Conservation (phyloP, 495 filamentous ascomycete species). For the Trichoderma reesei region DNA sequence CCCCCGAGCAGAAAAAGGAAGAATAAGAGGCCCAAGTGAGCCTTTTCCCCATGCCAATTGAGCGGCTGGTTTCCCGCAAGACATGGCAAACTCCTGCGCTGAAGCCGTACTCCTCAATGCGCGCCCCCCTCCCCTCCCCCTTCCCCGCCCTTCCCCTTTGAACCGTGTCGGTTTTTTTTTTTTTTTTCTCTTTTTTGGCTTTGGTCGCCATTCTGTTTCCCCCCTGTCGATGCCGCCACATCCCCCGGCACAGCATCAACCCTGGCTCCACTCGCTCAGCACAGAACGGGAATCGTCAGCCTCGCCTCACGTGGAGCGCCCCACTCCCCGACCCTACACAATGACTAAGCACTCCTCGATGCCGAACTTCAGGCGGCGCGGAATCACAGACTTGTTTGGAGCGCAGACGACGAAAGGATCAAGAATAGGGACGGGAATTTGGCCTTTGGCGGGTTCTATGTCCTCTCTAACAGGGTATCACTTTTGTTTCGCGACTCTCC, state of each 20-base stretch:
- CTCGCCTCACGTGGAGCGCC: conserved; percentile 9
- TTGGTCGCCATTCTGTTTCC: too few relatives aligned
- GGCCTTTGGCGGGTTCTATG: not conserved
- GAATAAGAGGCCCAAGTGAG: not conserved
- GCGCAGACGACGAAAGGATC: not conserved
- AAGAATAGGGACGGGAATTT: not conserved
- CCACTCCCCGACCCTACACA: conserved; percentile 3
- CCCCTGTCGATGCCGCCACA: not conserved
- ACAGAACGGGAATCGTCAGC: conserved; percentile 7
- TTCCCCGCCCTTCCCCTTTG: too few relatives aligned
- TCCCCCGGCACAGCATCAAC: not conserved
- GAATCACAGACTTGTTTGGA: not conserved
- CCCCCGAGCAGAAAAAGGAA: not conserved
- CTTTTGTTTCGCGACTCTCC: not conserved
- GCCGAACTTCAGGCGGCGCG: not conserved
- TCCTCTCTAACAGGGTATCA: not conserved
- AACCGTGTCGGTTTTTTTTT: not conserved
- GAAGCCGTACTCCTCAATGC: not conserved
- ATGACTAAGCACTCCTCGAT: not conserved
- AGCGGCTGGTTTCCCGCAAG: not conserved
- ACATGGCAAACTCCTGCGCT: too few relatives aligned
- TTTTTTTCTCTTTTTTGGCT: too few relatives aligned
- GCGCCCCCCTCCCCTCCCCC: too few relatives aligned
- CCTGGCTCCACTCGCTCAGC: not conserved
- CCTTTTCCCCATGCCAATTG: not conserved